These are phyloP conservation scores for Glycine soja DNA, from an alignment of 306 rosid species.

Conservation along the genomic window DNA sequence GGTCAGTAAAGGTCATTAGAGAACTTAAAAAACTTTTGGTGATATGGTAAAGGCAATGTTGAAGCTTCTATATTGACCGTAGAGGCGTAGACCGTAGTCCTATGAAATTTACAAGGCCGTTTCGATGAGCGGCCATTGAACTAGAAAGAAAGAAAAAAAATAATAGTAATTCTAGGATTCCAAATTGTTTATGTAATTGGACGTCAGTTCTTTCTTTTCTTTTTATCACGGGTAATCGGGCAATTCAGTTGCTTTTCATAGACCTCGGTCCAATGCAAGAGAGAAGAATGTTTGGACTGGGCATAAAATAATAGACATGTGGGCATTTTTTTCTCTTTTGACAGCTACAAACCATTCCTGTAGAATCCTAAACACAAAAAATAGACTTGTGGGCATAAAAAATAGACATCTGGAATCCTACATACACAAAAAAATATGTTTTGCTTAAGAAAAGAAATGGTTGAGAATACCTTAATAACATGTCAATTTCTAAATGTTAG, in stretches of 20 bases:
- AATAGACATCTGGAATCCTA: too few species aligned
- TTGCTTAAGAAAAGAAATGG: too few species aligned
- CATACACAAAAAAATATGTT: too few species aligned
- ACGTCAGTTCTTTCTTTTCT: background rate
- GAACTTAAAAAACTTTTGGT: background rate
- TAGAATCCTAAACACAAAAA: too few species aligned
- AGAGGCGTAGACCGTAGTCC: background rate
- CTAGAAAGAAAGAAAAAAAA: background rate
- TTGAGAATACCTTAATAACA: too few species aligned
- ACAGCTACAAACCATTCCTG: too few species aligned
- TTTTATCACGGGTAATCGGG: background rate
- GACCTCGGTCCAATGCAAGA: background rate
- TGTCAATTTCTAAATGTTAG: too few species aligned
- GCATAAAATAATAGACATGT: background rate
- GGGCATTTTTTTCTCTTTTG: too few species aligned
- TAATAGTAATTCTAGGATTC: background rate
- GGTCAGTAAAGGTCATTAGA: background rate
- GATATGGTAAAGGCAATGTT: constrained; percentile 13
- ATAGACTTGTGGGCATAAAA: too few species aligned
- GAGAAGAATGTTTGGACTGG: background rate
- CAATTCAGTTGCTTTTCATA: background rate
- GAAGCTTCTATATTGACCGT: background rate
- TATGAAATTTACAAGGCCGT: background rate
- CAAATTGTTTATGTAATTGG: background rate
- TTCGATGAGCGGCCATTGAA: background rate